Conservation (phyloP, 2,329 filamentous ascomycete species). For the Aspergillus nomiae region DNA sequence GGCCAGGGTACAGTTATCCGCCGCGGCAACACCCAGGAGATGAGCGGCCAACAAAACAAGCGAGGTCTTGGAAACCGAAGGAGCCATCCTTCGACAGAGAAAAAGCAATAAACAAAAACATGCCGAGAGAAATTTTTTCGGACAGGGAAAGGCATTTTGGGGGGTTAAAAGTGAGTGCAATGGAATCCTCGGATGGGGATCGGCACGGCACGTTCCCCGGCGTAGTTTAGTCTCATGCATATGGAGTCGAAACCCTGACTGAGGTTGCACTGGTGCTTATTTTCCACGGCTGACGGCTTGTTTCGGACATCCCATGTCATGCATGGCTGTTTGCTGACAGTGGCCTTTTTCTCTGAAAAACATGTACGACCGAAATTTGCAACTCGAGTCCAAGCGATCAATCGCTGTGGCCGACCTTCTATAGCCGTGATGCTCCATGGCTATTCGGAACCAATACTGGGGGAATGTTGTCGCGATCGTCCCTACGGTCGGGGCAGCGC, state of each 20-base stretch:
- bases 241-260: background rate
- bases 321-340: background rate
- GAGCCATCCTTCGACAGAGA: background rate
- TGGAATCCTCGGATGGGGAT: background rate
- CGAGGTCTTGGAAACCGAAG: conserved; percentile 1
- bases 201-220: background rate
- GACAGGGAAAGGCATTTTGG: background rate
- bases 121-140: background rate
- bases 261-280: background rate
- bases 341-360: background rate
- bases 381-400: background rate
- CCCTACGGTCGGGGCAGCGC: conserved; percentile 6
- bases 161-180: background rate
- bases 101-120: background rate
- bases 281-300: background rate
- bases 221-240: background rate
- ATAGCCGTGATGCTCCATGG: conserved; percentile 2
- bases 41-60: conserved; percentile 6
- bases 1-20: background rate
- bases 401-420: background rate
- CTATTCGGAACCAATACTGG: conserved; percentile 12
- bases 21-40: background rate
- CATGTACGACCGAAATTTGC: background rate
- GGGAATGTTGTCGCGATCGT: conserved; percentile 14
- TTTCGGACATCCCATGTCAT: background rate